phyloP scores from a whole-genome alignment of 768 basidiomycete genomes.

The Wakefieldia striispora region DNA sequence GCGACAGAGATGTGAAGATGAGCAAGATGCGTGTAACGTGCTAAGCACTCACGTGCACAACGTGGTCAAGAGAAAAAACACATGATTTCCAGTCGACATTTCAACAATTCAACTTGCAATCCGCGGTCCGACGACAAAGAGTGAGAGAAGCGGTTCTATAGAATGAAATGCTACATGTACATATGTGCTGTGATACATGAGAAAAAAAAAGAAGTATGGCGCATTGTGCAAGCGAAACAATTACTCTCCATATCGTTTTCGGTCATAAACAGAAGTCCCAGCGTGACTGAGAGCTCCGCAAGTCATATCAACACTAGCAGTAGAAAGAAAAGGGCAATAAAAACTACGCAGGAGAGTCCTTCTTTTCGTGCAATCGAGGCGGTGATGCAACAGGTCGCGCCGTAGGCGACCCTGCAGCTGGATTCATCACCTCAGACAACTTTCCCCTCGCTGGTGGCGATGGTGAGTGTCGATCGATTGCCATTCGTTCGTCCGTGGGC shows the following conservation, averaged over 20 bases:
- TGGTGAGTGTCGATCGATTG: constrained; percentile 38
- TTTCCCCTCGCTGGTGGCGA: constrained; percentile 55
- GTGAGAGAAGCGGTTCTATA: constrained; percentile 12
- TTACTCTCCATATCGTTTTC: constrained; percentile 23
- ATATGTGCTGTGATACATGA: constrained; percentile 30
- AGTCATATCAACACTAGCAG: constrained; percentile 13
- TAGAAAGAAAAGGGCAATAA: not conserved
- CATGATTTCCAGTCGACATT: not conserved
- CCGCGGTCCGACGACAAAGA: not conserved
- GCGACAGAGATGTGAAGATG: too few relatives aligned
- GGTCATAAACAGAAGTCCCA: constrained; percentile 10
- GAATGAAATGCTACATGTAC: constrained; percentile 26
- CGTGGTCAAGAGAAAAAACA: not conserved
- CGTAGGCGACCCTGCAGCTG: constrained; percentile 48
- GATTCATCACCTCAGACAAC: constrained; percentile 50
- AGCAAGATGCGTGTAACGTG: too few relatives aligned
- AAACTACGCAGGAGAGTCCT: constrained; percentile 26
- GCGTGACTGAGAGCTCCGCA: not conserved
- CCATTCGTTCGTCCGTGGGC: constrained; percentile 41
- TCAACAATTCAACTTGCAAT: not conserved
- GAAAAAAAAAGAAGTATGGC: not conserved
- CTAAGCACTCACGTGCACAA: too few relatives aligned
- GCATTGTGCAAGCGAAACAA: constrained; percentile 15
- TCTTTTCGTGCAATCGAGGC: constrained; percentile 37
- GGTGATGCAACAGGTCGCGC: constrained; percentile 57